These are phyloP conservation scores for Teratosphaeria nubilosa DNA, from an alignment of 2,329 filamentous ascomycete genomes.

Conservation along the genomic window DNA sequence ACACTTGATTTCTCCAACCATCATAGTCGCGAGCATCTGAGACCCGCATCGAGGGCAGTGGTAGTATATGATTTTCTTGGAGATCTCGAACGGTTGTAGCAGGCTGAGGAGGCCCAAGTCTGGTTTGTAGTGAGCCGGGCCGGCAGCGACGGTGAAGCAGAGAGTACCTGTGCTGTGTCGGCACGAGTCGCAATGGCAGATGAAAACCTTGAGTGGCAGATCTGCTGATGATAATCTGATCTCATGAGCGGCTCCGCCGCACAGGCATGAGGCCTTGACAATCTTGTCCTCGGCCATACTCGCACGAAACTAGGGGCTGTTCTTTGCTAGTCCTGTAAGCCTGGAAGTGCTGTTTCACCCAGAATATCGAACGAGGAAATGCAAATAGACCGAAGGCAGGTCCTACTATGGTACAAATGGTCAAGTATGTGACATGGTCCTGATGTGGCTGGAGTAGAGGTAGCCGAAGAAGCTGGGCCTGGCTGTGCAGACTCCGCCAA, in stretches of 20 bases:
- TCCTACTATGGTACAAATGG: no score
- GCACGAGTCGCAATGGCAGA: constrained; percentile 46
- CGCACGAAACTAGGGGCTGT: neutral
- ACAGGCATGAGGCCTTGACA: constrained; percentile 28
- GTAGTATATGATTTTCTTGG: constrained; percentile 33
- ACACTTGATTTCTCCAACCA: constrained; percentile 1
- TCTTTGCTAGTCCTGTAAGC: neutral
- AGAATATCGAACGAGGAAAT: no score
- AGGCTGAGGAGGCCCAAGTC: constrained; percentile 18
- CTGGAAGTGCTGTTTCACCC: neutral
- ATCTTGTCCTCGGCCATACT: constrained; percentile 2
- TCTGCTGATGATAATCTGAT: constrained; percentile 25
- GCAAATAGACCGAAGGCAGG: no score
- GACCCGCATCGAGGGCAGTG: constrained; percentile 44
- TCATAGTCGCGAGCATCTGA: constrained; percentile 24
- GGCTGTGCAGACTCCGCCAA: no score
- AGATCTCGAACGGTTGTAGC: constrained; percentile 36
- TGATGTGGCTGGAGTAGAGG: no score
- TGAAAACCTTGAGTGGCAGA: constrained; percentile 29
- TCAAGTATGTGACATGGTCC: no score
- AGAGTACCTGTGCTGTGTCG: constrained; percentile 40
- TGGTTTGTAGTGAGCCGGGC: constrained; percentile 28
- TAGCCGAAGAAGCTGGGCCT: no score
- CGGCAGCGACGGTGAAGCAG: constrained; percentile 32
- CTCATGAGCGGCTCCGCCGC: constrained; percentile 24